phyloP scores from a whole-genome alignment of 495 filamentous ascomycete genomes.

The Aspergillus ellipticus region DNA sequence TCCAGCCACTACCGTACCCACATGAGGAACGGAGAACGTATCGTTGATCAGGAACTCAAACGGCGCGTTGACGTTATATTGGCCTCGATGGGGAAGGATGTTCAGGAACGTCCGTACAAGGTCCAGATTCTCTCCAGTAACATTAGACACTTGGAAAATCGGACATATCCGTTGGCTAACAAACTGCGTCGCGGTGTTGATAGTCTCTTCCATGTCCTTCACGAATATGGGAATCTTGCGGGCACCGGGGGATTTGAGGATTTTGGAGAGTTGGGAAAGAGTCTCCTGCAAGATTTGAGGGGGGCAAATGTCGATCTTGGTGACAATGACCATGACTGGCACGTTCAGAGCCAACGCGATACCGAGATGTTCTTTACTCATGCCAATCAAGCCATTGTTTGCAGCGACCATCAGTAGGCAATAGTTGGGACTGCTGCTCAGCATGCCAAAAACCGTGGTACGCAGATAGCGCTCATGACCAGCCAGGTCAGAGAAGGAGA shows the following conservation, averaged over 20 bases:
- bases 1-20: constrained; percentile 92
- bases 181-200: constrained; percentile 95
- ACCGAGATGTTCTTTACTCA: constrained; percentile 96
- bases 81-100: constrained; percentile 90
- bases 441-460: constrained; percentile 92
- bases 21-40: constrained; percentile 97
- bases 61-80: constrained; percentile 80
- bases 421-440: constrained; percentile 95
- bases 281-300: constrained; percentile 94
- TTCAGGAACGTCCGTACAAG: constrained; percentile 88
- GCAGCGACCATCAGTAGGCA: constrained; percentile 98
- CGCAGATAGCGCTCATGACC: constrained; percentile 94
- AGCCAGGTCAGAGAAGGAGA: constrained; percentile 92
- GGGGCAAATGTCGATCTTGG: constrained; percentile 98
- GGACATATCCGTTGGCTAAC: constrained; percentile 93
- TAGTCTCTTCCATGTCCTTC: constrained; percentile 83
- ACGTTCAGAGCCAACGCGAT: constrained; percentile 95
- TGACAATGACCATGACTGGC: constrained; percentile 96
- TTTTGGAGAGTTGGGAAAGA: constrained; percentile 83
- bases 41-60: constrained; percentile 98
- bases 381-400: constrained; percentile 94
- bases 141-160: constrained; percentile 97
- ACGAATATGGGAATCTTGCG: constrained; percentile 98
- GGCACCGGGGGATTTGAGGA: constrained; percentile 89
- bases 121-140: constrained; percentile 82